Conservation (phyloP, 148 eudicot species). For the Polygonum maritimum region DNA sequence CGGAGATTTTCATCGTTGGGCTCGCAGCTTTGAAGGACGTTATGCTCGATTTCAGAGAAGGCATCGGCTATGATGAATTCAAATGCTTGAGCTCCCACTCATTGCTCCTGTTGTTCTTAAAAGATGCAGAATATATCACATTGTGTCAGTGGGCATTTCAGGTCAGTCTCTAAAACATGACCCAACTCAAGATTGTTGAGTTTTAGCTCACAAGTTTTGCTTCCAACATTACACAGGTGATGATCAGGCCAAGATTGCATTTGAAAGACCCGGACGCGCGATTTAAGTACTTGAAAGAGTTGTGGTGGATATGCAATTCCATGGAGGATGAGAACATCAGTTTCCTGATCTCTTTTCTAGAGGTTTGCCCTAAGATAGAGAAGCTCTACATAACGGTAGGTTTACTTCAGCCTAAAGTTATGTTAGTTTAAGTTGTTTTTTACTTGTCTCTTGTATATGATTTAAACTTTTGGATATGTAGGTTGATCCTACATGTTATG, state of each 20-base stretch:
- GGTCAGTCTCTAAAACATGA: neutral
- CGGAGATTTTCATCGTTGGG: constrained; percentile 11
- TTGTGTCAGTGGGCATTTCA: constrained; percentile 6
- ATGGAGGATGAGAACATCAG: constrained; percentile 1
- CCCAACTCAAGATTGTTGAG: neutral
- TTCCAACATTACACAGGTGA: neutral
- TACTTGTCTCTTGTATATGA: neutral
- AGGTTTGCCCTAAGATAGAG: constrained; percentile 14
- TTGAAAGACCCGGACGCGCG: neutral
- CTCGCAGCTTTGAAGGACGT: constrained; percentile 3
- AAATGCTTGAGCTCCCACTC: neutral
- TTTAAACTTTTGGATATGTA: neutral
- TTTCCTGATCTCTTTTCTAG: constrained; percentile 13
- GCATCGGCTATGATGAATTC: constrained; percentile 1
- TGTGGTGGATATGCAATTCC: constrained; percentile 22
- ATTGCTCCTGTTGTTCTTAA: neutral
- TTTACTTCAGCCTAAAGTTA: neutral
- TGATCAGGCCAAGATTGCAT: neutral
- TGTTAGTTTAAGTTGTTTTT: neutral
- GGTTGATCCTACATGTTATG: constrained; percentile 6
- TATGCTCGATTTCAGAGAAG: constrained; percentile 18
- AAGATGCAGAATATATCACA: neutral
- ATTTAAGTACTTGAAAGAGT: constrained; percentile 13
- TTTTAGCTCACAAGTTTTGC: neutral
- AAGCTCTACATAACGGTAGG: constrained; percentile 19